Evolutionary conservation across 768 basidiomycete genomes (phyloP).

Genomic region (Symmetrospora coprosmae): DNA sequence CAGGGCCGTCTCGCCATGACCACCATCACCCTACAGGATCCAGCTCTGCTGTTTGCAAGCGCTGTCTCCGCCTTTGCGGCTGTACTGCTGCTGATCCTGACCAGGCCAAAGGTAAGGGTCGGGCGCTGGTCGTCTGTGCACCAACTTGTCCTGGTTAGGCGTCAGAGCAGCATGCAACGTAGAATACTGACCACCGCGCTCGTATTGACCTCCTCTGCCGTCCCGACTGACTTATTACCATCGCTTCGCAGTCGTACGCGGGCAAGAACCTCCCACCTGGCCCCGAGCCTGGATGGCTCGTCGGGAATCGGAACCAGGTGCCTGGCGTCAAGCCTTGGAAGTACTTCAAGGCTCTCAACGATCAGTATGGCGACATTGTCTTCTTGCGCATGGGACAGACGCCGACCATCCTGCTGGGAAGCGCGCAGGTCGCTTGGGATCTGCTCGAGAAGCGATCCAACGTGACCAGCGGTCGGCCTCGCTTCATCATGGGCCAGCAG

Average conservation of each 20-base stretch:
- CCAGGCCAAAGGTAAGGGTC: neutral
- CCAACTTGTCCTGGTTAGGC: too few relatives aligned
- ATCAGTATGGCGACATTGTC: slow-evolving; percentile 25
- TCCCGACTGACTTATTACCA: too few relatives aligned
- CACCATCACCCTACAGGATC: too few relatives aligned
- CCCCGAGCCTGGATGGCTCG: slow-evolving; percentile 5
- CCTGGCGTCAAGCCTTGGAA: slow-evolving; percentile 25
- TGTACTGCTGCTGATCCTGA: neutral
- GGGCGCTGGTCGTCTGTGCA: neutral
- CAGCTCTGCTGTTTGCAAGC: neutral
- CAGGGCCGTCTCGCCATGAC: too few relatives aligned
- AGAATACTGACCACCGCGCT: too few relatives aligned
- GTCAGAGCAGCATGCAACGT: too few relatives aligned
- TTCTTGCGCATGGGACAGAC: slow-evolving; percentile 28
- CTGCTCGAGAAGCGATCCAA: slow-evolving; percentile 24
- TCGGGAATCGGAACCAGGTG: slow-evolving; percentile 24
- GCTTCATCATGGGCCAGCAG: slow-evolving; percentile 29
- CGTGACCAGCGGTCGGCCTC: slow-evolving; percentile 23
- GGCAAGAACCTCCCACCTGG: slow-evolving; percentile 21
- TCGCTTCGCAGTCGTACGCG: neutral
- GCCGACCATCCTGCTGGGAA: slow-evolving; percentile 27
- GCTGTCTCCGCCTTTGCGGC: neutral
- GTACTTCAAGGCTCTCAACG: slow-evolving; percentile 24
- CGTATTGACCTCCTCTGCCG: too few relatives aligned
- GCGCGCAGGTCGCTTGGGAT: slow-evolving; percentile 28